Conservation (phyloP, 2,329 filamentous ascomycete genomes). For the Macrophomina phaseolina region DNA sequence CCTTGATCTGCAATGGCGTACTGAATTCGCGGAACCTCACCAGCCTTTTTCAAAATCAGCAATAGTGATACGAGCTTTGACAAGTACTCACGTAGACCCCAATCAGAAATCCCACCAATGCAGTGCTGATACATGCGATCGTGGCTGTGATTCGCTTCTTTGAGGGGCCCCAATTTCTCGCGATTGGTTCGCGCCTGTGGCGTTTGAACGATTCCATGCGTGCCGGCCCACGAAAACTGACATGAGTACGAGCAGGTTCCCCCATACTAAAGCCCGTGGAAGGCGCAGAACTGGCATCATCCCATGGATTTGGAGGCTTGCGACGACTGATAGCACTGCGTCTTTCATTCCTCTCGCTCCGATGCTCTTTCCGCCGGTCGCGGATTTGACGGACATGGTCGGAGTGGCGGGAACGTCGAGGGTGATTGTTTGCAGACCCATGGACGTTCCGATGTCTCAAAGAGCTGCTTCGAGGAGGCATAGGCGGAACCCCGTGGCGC, state of each 20-base stretch:
- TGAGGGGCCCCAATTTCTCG: slow-evolving; percentile 71
- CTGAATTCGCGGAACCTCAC: slow-evolving; percentile 78
- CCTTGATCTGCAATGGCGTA: slow-evolving; percentile 74
- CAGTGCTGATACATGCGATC: slow-evolving; percentile 75
- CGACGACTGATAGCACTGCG: neutral
- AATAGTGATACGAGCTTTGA: neutral
- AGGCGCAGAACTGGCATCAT: neutral
- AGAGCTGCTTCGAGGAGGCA: slow-evolving; percentile 16
- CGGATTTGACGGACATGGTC: neutral
- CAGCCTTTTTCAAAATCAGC: slow-evolving; percentile 54
- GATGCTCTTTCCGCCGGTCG: slow-evolving; percentile 13
- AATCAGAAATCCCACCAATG: slow-evolving; percentile 71
- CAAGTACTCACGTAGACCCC: slow-evolving; percentile 66
- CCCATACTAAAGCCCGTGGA: slow-evolving; percentile 2
- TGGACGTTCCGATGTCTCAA: slow-evolving; percentile 16
- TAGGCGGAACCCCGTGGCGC: slow-evolving; percentile 6
- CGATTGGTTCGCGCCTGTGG: slow-evolving; percentile 68
- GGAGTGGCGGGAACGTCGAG: neutral
- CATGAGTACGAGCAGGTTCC: slow-evolving; percentile 40
- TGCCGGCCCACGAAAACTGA: slow-evolving; percentile 43
- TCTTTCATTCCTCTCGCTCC: slow-evolving; percentile 1
- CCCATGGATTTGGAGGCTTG: slow-evolving; percentile 8
- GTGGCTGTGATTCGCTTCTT: slow-evolving; percentile 73
- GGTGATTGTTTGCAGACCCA: slow-evolving; percentile 29
- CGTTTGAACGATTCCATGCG: slow-evolving; percentile 31